Percentiles rank a stretch among this genome's conserved stretches.
These are phyloP conservation scores for Delphinella strobiligena DNA, from an alignment of 2,329 filamentous ascomycete genomes.

Conservation along the genomic window DNA sequence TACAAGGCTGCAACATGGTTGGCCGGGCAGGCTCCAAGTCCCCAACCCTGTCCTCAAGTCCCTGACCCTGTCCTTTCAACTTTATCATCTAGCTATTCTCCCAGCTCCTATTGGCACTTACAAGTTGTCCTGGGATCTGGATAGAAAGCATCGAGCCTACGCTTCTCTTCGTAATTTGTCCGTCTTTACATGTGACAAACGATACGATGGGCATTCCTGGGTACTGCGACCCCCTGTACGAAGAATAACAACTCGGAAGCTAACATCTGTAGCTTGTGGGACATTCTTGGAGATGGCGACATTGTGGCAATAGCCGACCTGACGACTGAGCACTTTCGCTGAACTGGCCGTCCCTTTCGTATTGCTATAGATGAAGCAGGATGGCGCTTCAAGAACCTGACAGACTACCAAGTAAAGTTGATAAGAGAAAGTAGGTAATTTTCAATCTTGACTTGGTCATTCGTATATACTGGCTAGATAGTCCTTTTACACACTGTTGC, in stretches of 20 bases:
- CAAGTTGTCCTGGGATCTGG: too few relatives aligned
- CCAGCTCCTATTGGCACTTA: too few relatives aligned
- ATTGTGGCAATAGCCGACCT: slow-evolving; percentile 24
- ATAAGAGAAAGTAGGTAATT: slow-evolving; percentile 23
- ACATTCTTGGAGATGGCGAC: slow-evolving; percentile 25
- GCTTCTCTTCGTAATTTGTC: background rate
- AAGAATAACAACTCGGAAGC: background rate
- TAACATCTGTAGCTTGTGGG: slow-evolving; percentile 20
- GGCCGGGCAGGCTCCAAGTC: too few relatives aligned
- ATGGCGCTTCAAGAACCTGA: slow-evolving; percentile 33
- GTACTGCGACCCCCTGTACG: too few relatives aligned
- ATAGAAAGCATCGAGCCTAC: too few relatives aligned
- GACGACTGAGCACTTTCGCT: slow-evolving; percentile 24
- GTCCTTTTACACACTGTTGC: too few relatives aligned
- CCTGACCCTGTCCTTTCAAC: too few relatives aligned
- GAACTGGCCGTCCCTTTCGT: slow-evolving; percentile 23
- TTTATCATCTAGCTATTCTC: too few relatives aligned
- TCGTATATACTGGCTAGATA: too few relatives aligned
- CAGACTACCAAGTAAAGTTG: slow-evolving; percentile 18
- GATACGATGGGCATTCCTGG: background rate
- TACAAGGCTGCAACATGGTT: too few relatives aligned
- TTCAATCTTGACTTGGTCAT: background rate
- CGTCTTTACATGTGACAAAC: background rate
- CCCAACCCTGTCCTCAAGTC: too few relatives aligned
- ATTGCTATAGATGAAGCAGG: slow-evolving; percentile 33